Evolutionary conservation across 257 asterid species (phyloP), one percentile per base, ranked within the genome.

Genomic region (Coffea canephora): DNA sequence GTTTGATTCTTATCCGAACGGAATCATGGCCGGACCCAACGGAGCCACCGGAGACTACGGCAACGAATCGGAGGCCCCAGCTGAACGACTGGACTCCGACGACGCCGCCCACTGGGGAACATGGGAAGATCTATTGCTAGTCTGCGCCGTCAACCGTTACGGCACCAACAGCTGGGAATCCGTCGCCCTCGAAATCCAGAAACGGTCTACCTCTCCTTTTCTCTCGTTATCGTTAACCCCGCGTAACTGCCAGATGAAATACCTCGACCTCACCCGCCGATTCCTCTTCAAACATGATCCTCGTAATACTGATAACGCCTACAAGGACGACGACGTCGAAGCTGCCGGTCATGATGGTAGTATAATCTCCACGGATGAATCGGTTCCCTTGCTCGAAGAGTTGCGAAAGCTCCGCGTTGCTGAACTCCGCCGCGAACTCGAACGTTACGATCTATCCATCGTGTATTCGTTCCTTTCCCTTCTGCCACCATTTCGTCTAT

Each of bases 381-480:
- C 90, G 12, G 87, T 65, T 36, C 87, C 92, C 36, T 80, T 90
- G 89, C 87, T 92, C 74, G 95, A 92, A 77, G 97, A 90, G 89
- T 88, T 92, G 73, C 83, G 95, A 85, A 92, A 85, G 85, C 78
- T 92, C 82, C 85, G 97, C 27, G 93, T 92, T 16, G 95, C 91
- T 55, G 97, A 92, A 66, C 95, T 92, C 65, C 89, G 91, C 67
- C 92, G 95, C 21, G 95, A 92, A 79, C 91, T 90, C 86, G 84
- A 90, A 74, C 95, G 95, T 84, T 89, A 89, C 91, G 97, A 92
- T 90, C 92, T 92, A 84, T 90, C 90, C 86, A 92, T 92, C 94
- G 91, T 87, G 97, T 92, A 92, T 83, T 84, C 31, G 73, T 81
- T 52, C 74, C 43, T 1, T 18, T 45, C 25, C 41, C 50, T 69